phyloP scores from a whole-genome alignment of 352 stramenopile species.

The Phytophthora citrophthora region DNA sequence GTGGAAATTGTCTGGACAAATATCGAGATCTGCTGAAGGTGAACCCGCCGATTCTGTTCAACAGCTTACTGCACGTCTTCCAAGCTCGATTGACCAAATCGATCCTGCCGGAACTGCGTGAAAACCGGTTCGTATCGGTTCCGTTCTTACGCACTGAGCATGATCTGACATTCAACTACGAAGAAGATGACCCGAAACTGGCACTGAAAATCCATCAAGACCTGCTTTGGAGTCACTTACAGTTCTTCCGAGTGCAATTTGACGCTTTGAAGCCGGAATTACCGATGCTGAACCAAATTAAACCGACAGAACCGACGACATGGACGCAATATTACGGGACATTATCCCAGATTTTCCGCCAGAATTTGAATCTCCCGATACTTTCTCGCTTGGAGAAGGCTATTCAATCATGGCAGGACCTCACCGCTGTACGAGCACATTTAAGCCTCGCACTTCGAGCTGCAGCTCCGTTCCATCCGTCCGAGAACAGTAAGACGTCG shows the following conservation, averaged over 20 bases:
- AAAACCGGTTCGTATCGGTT: conserved; percentile 61
- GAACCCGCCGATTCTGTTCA: conserved; percentile 70
- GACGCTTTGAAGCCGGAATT: conserved; percentile 44
- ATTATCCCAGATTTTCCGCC: conserved; percentile 34
- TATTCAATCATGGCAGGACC: conserved; percentile 46
- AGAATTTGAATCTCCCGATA: conserved; percentile 22
- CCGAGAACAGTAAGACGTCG: conserved; percentile 12
- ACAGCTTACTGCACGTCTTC: conserved; percentile 61
- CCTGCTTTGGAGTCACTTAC: conserved; percentile 50
- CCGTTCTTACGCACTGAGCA: conserved; percentile 60
- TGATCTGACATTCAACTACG: conserved; percentile 62
- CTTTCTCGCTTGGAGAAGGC: conserved; percentile 44
- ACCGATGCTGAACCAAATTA: conserved; percentile 10
- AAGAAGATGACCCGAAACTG: conserved; percentile 56
- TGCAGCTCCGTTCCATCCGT: conserved; percentile 31
- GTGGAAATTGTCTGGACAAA: conserved; percentile 33
- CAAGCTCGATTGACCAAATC: conserved; percentile 54
- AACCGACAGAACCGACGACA: conserved; percentile 20
- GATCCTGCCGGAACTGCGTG: conserved; percentile 61
- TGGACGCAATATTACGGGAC: conserved; percentile 41
- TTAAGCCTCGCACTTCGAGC: conserved; percentile 48
- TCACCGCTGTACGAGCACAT: conserved; percentile 45
- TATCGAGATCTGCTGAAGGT: conserved; percentile 58
- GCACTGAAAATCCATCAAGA: conserved; percentile 45
- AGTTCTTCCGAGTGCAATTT: conserved; percentile 72